A percentile compares a stretch with the other conserved stretches of the same genome.
These are phyloP conservation scores for Pterulicium gracile DNA, from an alignment of 1,284 basidiomycete genomes.

Conservation along the genomic window DNA sequence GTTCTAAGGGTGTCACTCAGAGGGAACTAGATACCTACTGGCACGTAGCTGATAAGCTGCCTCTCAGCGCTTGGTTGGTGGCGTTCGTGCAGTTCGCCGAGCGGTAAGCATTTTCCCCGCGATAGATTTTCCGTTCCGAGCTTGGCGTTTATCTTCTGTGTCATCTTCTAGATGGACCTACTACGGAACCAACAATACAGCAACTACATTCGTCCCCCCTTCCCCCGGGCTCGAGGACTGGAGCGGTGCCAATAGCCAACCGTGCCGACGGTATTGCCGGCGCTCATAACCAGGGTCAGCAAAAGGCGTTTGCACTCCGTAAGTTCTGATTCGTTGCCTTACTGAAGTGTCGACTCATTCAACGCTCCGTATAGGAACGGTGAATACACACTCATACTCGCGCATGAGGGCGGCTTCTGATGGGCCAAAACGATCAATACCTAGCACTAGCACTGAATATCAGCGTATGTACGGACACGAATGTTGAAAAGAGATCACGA, in stretches of 20 bases:
- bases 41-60: constrained; percentile 32
- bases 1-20: constrained; percentile 39
- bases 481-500: too few relatives aligned
- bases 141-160: too few relatives aligned
- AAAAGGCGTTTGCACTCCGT: constrained; percentile 31
- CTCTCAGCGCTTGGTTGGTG: constrained; percentile 31
- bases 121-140: too few relatives aligned
- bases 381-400: not conserved
- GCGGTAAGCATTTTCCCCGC: constrained; percentile 25
- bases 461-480: too few relatives aligned
- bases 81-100: constrained; percentile 42
- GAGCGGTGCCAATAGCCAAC: constrained; percentile 32
- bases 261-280: constrained; percentile 33
- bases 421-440: too few relatives aligned
- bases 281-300: constrained; percentile 32
- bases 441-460: too few relatives aligned
- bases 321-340: too few relatives aligned
- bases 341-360: too few relatives aligned
- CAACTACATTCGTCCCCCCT: constrained; percentile 38
- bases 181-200: constrained; percentile 37
- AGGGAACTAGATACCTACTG: constrained; percentile 34
- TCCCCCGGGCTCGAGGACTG: constrained; percentile 35
- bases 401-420: not conserved
- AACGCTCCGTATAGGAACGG: too few relatives aligned
- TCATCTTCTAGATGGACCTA: constrained; percentile 28